A percentile compares a stretch with the other conserved stretches of the same genome.
Conservation (phyloP, 2,329 filamentous ascomycete genomes). For the Nakataea oryzae region DNA sequence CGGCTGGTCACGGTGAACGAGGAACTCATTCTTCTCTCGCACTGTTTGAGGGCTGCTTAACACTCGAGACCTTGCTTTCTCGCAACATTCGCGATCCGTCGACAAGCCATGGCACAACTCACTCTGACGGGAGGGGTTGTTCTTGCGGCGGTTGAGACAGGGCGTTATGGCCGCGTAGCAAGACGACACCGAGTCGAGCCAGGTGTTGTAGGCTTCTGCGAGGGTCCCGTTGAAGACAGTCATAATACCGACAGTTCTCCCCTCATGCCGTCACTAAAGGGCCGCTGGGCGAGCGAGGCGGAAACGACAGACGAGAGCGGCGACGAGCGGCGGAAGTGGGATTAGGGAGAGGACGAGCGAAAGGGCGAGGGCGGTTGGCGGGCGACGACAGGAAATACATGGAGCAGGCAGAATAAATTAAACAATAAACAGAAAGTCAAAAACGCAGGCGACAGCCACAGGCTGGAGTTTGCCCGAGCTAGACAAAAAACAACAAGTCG, state of each 20-base stretch:
- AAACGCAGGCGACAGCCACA: not conserved
- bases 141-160: conserved; percentile 19
- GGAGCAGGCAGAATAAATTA: not conserved
- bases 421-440: conserved; percentile 5
- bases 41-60: conserved; percentile 10
- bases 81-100: not conserved
- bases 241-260: not conserved
- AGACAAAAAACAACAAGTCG: not conserved
- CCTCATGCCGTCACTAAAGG: conserved; percentile 8
- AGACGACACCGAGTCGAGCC: conserved; percentile 32
- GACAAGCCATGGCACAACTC: conserved; percentile 8
- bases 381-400: not conserved
- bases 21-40: conserved; percentile 16
- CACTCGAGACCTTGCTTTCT: conserved; percentile 1
- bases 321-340: not conserved
- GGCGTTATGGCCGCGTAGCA: conserved; percentile 31
- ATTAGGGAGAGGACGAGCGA: not conserved
- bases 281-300: conserved; percentile 5
- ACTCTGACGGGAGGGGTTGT: conserved; percentile 20
- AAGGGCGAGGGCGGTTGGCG: not conserved
- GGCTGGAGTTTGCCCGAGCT: not conserved
- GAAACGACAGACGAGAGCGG: conserved; percentile 1
- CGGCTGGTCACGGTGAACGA: conserved; percentile 20
- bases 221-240: conserved; percentile 17
- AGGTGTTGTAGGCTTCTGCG: conserved; percentile 30